These are phyloP conservation scores for Trichoderma aggressivum DNA, from an alignment of 2,329 filamentous ascomycete species.

Conservation along the genomic window DNA sequence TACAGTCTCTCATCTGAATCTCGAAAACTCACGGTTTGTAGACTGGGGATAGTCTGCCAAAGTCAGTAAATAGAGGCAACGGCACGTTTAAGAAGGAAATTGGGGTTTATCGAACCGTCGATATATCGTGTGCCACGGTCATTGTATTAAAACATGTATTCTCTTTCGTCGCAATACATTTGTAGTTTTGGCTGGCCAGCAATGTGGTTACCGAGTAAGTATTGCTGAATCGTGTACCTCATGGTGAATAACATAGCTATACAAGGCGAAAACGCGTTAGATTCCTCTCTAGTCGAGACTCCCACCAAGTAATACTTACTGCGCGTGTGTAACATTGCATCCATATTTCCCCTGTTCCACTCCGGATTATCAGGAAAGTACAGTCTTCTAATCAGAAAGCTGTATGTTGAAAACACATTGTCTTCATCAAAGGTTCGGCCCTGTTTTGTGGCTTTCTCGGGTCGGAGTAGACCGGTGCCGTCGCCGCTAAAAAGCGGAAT, in stretches of 20 bases:
- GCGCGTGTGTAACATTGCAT: neutral
- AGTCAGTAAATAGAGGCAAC: neutral
- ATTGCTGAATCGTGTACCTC: neutral
- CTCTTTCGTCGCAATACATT: neutral
- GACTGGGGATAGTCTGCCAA: neutral
- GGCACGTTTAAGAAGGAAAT: neutral
- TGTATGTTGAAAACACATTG: neutral
- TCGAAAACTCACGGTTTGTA: neutral
- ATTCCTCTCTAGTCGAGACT: rapidly evolving
- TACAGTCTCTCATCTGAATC: neutral
- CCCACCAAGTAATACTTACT: neutral
- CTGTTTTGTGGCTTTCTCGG: neutral
- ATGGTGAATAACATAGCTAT: neutral
- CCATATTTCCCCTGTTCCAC: no score
- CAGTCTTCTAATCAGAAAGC: neutral
- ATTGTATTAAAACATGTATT: neutral
- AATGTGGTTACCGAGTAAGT: neutral
- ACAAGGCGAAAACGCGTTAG: neutral
- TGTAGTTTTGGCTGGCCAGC: neutral
- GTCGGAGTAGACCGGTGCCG: neutral
- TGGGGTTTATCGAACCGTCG: neutral
- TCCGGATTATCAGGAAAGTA: neutral
- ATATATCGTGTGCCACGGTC: neutral
- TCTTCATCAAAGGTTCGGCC: neutral
- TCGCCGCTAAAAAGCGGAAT: neutral